These are phyloP conservation scores for Rhodotorula babjevae DNA, from an alignment of 768 basidiomycete genomes.

Conservation along the genomic window DNA sequence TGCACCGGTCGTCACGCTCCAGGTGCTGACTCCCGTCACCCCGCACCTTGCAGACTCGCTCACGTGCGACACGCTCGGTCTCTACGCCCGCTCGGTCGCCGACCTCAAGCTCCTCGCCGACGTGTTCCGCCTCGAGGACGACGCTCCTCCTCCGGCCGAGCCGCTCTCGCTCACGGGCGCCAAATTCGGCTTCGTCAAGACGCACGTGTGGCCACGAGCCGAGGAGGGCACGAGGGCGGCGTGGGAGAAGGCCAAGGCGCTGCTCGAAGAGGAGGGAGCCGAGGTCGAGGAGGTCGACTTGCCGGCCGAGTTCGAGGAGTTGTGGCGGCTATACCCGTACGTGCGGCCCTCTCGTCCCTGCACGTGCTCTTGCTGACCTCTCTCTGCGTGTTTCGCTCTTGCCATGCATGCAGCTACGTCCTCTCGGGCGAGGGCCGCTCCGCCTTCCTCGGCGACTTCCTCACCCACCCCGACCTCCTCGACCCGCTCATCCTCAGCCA, in stretches of 20 bases:
- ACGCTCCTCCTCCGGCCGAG: constrained; percentile 31
- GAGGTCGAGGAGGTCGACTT: constrained; percentile 44
- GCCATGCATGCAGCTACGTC: constrained; percentile 11
- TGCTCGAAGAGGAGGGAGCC: constrained; percentile 43
- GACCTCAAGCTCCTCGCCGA: constrained; percentile 44
- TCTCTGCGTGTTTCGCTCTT: too few relatives aligned
- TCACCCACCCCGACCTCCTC: constrained; percentile 28
- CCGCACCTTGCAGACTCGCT: constrained; percentile 8
- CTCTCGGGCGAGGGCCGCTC: constrained; percentile 41
- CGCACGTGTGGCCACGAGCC: constrained; percentile 32
- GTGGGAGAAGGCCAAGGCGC: constrained; percentile 38
- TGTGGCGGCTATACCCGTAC: constrained; percentile 15
- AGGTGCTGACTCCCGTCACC: too few relatives aligned
- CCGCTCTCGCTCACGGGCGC: constrained; percentile 39
- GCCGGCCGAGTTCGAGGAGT: constrained; percentile 40
- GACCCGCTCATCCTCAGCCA: constrained; percentile 34
- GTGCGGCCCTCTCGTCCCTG: neutral
- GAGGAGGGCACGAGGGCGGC: constrained; percentile 30
- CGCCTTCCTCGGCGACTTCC: constrained; percentile 44
- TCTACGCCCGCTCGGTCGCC: constrained; percentile 44
- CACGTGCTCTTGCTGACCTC: neutral
- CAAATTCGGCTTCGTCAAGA: constrained; percentile 43
- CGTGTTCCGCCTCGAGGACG: constrained; percentile 41
- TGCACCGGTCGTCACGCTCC: too few relatives aligned
- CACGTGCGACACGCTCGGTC: constrained; percentile 45